These are phyloP conservation scores for Bruguiera sexangula DNA, from an alignment of 345 rosid species.

Conservation along the genomic window DNA sequence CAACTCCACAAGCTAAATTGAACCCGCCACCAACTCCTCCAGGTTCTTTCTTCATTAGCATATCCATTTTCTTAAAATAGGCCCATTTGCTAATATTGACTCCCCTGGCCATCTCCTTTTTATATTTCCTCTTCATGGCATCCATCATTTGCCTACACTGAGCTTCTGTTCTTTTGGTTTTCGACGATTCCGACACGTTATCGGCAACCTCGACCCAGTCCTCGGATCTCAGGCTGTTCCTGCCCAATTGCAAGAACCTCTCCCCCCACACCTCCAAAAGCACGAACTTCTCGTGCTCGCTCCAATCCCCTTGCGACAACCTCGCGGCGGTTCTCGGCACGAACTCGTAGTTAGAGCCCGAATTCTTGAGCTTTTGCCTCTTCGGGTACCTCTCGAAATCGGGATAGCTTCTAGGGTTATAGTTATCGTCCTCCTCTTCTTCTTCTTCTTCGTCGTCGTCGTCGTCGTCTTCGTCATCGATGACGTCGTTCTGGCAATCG, in stretches of 20 bases:
- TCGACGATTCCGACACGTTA: constrained; percentile 39
- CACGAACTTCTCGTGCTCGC: constrained; percentile 37
- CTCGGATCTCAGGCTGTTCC: constrained; percentile 50
- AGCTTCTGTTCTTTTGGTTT: constrained; percentile 27
- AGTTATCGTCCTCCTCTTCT: neutral
- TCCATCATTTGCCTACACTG: constrained; percentile 50
- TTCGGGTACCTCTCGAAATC: constrained; percentile 38
- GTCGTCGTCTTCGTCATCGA: constrained; percentile 22
- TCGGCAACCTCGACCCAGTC: constrained; percentile 56
- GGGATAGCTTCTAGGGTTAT: constrained; percentile 14
- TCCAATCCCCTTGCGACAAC: constrained; percentile 22
- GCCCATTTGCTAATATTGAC: constrained; percentile 37
- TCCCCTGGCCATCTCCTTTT: constrained; percentile 41
- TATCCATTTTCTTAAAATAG: constrained; percentile 49
- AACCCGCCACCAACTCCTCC: constrained; percentile 30
- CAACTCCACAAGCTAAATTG: constrained; percentile 50
- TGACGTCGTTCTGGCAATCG: constrained; percentile 8
- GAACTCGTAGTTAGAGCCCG: constrained; percentile 27
- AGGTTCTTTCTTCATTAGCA: constrained; percentile 34
- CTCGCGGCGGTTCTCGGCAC: constrained; percentile 18
- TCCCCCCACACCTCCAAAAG: constrained; percentile 62
- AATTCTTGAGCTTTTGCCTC: constrained; percentile 34
- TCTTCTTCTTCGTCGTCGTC: neutral
- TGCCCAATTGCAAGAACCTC: constrained; percentile 46
- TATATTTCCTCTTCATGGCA: constrained; percentile 45